Evolutionary conservation across 202 grass and related monocot genomes (phyloP).

Genomic region (Saccharum hybrid): DNA sequence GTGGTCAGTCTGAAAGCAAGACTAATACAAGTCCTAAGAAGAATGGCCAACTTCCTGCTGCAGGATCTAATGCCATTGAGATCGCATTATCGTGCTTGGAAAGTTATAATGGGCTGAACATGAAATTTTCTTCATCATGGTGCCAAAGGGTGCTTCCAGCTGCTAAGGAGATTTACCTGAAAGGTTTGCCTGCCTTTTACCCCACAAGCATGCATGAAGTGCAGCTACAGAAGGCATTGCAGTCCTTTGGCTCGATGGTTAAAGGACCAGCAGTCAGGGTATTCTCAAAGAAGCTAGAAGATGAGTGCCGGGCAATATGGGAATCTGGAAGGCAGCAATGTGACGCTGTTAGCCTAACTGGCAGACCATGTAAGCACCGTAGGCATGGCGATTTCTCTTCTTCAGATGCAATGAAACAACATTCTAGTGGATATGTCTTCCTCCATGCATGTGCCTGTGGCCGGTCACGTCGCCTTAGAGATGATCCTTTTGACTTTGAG

Average conservation of each 20-base stretch:
- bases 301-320: slow-evolving; percentile 82
- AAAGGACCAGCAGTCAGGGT: slow-evolving; percentile 78
- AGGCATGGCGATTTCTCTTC: slow-evolving; percentile 56
- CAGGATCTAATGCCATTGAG: slow-evolving; percentile 54
- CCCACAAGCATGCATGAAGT: slow-evolving; percentile 69
- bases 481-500: slow-evolving; percentile 93
- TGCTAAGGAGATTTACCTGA: slow-evolving; percentile 79
- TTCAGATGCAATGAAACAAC: slow-evolving; percentile 50
- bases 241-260: slow-evolving; percentile 71
- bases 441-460: slow-evolving; percentile 98
- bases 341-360: slow-evolving; percentile 81
- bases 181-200: slow-evolving; percentile 83
- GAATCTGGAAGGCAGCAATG: slow-evolving; percentile 95
- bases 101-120: slow-evolving; percentile 67
- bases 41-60: slow-evolving; percentile 47
- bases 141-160: slow-evolving; percentile 85
- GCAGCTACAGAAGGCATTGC: slow-evolving; percentile 80
- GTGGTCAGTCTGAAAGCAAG: slow-evolving; percentile 44
- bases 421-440: slow-evolving; percentile 82
- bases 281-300: slow-evolving; percentile 82
- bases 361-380: slow-evolving; percentile 79
- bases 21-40: slow-evolving; percentile 41
- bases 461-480: slow-evolving; percentile 68
- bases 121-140: slow-evolving; percentile 94
- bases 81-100: slow-evolving; percentile 73